phyloP scores from a whole-genome alignment of 345 rosid species.

The Eucalyptus sp. region DNA sequence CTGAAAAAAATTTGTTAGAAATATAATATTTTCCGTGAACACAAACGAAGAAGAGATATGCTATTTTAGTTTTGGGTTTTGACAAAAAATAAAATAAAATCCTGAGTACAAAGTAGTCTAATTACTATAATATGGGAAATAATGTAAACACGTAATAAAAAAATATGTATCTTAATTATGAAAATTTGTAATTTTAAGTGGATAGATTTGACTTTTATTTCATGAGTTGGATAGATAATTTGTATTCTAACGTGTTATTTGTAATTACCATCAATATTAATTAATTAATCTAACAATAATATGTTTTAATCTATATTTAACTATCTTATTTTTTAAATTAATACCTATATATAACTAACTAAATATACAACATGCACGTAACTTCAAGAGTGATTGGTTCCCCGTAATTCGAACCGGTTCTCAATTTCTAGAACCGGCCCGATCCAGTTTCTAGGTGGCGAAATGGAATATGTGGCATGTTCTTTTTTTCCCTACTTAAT shows the following conservation, averaged over 20 bases:
- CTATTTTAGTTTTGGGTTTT: not conserved
- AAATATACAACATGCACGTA: not conserved
- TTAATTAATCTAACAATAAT: not conserved
- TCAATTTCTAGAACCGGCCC: accelerated
- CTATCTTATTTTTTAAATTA: not conserved
- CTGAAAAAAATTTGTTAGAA: too few relatives aligned
- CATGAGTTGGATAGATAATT: not conserved
- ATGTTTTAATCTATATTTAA: not conserved
- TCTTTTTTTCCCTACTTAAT: not conserved
- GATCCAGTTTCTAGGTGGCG: accelerated
- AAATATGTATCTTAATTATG: not conserved
- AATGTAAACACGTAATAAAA: too few relatives aligned
- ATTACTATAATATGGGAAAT: not conserved
- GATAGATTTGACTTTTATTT: not conserved
- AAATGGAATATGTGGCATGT: not conserved
- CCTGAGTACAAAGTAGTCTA: not conserved
- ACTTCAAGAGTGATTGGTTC: not conserved
- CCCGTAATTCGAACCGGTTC: accelerated
- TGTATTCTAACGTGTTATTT: not conserved
- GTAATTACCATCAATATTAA: not conserved
- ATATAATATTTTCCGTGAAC: too few relatives aligned
- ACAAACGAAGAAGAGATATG: not conserved
- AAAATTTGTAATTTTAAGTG: not conserved
- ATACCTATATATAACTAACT: not conserved
- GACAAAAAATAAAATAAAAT: not conserved